Base-by-base conservation (phyloP, 1,139 yeast genomes). In the Cylindricascospora bacillispora region DNA sequence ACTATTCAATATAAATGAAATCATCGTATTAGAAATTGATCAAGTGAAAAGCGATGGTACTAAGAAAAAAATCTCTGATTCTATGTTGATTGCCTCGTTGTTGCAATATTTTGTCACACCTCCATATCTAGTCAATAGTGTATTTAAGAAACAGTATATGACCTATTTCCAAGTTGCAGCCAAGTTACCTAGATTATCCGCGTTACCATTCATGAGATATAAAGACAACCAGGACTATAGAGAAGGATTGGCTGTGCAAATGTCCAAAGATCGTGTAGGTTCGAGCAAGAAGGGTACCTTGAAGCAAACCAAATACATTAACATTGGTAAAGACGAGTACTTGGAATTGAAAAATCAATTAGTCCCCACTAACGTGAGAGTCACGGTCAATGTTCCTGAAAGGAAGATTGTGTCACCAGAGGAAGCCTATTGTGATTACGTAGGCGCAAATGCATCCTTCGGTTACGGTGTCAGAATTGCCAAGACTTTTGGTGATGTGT, bases 41-140 rank as follows among this genome's bases (percentile, higher is more conserved):
- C 26, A 30, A 15, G 31, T 37, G 22, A 25, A 23, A 22, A 35
- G 34, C 21, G 37, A 14, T 32, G 26, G 27, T 9, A 22, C 25
- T 56, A 48, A 38, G 13, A 34, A 26, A 12, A 43, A 33, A 39
- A 47, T 32, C 36, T 56, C 37, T 36, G 62, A 68, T 28, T 59
- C 74, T 0, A 56, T 75, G 47, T 47, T 74, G 12, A 62, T 82
- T 27, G 92, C 93, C 1, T 64, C 77, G 2, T 60, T 85, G 31
- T 59, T 85, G 32, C 94, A 83, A 49, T 85, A 62, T 48, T 82
- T 82, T 45, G 71, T 85, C 11, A 85, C 95, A 0, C 95, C 95
- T 1, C 81, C 86, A 29, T 82, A 85, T 47, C 62, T 85, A 24
- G 67, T 77, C 15, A 73, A 74, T 38, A 57, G 75, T 1, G 64